Evolutionary conservation across 2,329 filamentous ascomycete species (phyloP).

Genomic region (Xylariomycetidae sp.): DNA sequence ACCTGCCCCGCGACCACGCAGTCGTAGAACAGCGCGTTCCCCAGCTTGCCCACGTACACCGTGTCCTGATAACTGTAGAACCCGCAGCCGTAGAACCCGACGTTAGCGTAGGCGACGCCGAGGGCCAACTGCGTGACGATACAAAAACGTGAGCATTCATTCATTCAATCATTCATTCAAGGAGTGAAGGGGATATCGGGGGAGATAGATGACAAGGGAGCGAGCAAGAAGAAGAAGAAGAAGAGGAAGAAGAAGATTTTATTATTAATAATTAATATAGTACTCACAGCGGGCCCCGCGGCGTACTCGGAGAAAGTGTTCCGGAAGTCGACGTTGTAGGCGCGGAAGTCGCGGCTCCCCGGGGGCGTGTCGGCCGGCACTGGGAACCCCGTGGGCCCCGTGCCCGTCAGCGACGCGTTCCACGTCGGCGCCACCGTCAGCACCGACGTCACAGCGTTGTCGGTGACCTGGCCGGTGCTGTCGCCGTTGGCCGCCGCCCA

Average conservation of each 20-base stretch:
- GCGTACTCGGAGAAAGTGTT: conserved; percentile 50
- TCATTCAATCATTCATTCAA: no score
- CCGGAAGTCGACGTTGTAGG: conserved; percentile 62
- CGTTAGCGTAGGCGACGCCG: conserved; percentile 58
- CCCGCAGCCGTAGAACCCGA: conserved; percentile 62
- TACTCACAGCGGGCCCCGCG: conserved; percentile 53
- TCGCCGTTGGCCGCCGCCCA: conserved; percentile 53
- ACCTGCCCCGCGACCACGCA: conserved; percentile 59
- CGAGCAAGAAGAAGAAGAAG: no score
- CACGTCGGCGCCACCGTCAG: conserved; percentile 60
- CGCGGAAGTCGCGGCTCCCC: conserved; percentile 58
- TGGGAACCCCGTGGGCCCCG: conserved; percentile 56
- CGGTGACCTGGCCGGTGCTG: conserved; percentile 36
- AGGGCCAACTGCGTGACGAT: no score
- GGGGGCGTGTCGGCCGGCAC: conserved; percentile 59
- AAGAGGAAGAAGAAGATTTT: no score
- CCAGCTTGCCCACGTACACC: conserved; percentile 63
- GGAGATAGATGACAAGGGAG: no score
- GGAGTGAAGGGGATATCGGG: no score
- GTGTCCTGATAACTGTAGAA: conserved; percentile 68
- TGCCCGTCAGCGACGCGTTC: conserved; percentile 57
- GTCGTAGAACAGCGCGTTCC: conserved; percentile 60
- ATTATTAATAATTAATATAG: no score
- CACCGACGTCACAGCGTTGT: conserved; percentile 59
- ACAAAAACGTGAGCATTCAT: no score